Conservation (phyloP, 148 eudicot species). For the Silene latifolia region DNA sequence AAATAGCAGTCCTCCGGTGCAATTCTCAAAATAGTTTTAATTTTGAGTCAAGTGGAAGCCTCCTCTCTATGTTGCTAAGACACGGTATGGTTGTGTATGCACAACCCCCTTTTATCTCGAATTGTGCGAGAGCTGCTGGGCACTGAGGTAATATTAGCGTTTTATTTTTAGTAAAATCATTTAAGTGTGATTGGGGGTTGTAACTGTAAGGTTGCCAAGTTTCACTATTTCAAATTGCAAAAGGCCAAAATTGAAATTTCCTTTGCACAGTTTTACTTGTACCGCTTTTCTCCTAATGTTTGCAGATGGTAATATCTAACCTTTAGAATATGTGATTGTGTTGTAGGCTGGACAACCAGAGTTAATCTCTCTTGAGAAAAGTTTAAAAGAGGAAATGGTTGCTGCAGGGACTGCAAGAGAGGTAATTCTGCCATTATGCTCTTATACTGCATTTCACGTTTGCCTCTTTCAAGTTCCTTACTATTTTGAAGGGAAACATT, state of each 20-base stretch:
- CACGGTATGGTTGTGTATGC: too few relatives aligned
- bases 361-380: slow-evolving; percentile 78
- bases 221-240: neutral
- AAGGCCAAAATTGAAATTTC: neutral
- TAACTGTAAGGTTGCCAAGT: neutral
- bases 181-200: neutral
- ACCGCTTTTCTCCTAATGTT: neutral
- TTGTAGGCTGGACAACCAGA: slow-evolving; percentile 88
- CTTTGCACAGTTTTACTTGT: neutral
- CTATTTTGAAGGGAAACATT: neutral
- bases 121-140: too few relatives aligned
- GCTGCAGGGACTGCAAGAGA: slow-evolving; percentile 88
- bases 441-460: neutral
- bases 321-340: slow-evolving; percentile 15
- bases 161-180: neutral
- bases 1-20: too few relatives aligned
- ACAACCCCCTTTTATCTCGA: too few relatives aligned
- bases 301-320: slow-evolving; percentile 3
- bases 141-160: neutral
- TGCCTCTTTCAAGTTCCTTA: slow-evolving; percentile 1
- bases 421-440: slow-evolving; percentile 36
- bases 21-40: neutral
- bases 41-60: neutral
- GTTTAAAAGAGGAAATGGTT: slow-evolving; percentile 67
- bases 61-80: too few relatives aligned